These are phyloP conservation scores for Durusdinium trenchii DNA, from an alignment of 73 alveolate species.

Conservation along the genomic window DNA sequence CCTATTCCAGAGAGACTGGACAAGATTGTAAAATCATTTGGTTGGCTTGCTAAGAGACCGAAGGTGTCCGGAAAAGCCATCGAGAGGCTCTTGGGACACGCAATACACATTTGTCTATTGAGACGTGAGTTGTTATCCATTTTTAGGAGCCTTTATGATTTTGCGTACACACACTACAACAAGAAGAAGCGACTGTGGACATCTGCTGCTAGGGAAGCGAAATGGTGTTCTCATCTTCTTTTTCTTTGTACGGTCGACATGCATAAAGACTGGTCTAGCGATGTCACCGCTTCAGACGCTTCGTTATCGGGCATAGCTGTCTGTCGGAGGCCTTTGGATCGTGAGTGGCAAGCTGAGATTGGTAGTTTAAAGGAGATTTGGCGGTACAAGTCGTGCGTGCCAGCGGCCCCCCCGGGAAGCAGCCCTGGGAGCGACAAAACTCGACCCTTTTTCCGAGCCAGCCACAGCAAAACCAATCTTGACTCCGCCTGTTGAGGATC, in stretches of 20 bases:
- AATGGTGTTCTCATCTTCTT: neutral
- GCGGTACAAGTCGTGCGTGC: neutral
- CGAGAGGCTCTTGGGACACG: neutral
- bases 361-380: neutral
- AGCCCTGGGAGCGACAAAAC: neutral
- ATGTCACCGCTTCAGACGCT: neutral
- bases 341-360: neutral
- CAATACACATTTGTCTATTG: neutral
- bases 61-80: neutral
- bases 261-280: neutral
- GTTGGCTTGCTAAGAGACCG: neutral
- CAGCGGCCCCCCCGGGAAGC: neutral
- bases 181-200: neutral
- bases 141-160: conserved; percentile 12
- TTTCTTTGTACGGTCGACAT: neutral
- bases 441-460: no score
- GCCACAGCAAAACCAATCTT: no score
- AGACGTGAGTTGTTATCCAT: conserved; percentile 6
- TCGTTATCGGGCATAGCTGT: neutral
- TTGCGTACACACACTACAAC: neutral
- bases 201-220: conserved; percentile 17
- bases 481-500: no score
- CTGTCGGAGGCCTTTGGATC: neutral
- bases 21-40: neutral
- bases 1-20: conserved; percentile 13